Percentiles rank a stretch among this genome's conserved stretches.
These are phyloP conservation scores for Groenewaldozyma tartarivorans DNA, from an alignment of 805 yeast genomes.

Conservation along the genomic window DNA sequence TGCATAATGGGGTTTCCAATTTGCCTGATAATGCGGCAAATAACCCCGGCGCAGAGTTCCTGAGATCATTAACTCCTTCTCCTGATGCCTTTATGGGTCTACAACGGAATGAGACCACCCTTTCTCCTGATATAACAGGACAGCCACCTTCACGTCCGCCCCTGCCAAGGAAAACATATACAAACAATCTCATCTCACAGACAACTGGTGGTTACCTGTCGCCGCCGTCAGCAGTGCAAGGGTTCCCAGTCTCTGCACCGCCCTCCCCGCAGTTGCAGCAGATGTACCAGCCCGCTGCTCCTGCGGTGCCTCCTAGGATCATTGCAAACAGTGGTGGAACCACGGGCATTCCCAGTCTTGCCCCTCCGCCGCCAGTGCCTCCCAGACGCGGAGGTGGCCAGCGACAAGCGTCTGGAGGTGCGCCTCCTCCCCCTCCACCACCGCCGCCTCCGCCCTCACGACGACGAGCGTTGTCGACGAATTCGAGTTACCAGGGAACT, in stretches of 20 bases:
- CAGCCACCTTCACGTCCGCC: conserved; percentile 1
- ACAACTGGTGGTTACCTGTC: not conserved
- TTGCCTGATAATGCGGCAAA: conserved; percentile 29
- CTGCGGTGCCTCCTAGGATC: conserved; percentile 5
- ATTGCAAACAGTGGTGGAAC: conserved; percentile 9
- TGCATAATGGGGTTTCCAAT: conserved; percentile 47
- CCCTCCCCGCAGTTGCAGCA: too few species aligned
- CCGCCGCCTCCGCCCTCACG: conserved; percentile 18
- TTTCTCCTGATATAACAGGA: too few species aligned
- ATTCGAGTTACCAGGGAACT: too few species aligned
- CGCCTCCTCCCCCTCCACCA: conserved; percentile 8
- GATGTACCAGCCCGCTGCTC: conserved; percentile 5
- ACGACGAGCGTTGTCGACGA: conserved; percentile 25
- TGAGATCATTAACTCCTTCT: conserved; percentile 11
- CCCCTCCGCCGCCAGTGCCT: conserved; percentile 17
- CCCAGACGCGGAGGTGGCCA: conserved; percentile 5
- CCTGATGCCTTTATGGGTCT: too few species aligned
- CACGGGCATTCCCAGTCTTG: conserved; percentile 10
- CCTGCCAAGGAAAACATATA: conserved; percentile 1
- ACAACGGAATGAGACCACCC: too few species aligned
- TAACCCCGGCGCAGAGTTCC: not conserved
- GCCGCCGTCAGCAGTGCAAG: too few species aligned
- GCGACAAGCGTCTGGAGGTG: not conserved
- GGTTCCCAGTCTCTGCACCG: too few species aligned
- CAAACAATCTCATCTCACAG: not conserved